Base-by-base conservation (phyloP, 805 yeast genomes). In the Candida coquimbonensis region DNA sequence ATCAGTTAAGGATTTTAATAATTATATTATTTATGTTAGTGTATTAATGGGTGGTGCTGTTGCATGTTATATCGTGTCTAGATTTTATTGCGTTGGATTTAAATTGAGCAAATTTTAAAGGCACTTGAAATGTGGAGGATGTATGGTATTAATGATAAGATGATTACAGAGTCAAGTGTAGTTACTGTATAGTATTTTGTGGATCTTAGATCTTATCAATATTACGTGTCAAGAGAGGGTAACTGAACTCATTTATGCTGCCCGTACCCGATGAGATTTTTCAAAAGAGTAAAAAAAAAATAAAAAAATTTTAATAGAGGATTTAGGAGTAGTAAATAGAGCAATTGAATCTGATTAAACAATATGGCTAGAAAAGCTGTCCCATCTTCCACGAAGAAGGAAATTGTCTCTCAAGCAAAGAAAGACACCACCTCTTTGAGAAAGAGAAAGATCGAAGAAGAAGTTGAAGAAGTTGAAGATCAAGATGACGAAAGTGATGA, bases 21-120 rank as follows among this genome's bases (percentile, higher is more conserved):
- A 68, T 39, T 73, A 74, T 51, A 67, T 76, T 36, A 51, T 72
- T 3, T 78, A 65, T 50, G 67, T 68, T 31, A 73, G 77, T 2
- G 61, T 61, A 8, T 50, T 75, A 33, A 65, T 72, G 51, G 51
- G 61, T 2, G 65, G 60, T 0, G 72, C 77, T 7, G 61, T 66
- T 1, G 27, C 64, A 0, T 62, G 62, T 19, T 75, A 75, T 66
- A 9, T 57, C 7, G 45, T 60, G 13, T 67, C 78, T 14, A 63
- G 81, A 46, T 65, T 62, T 46, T 48, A 57, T 13, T 62, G 68
- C 43, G 78, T 75, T 13, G 82, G 82, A 0, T 49, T 62, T 48
- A 64, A 56, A 45, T 42, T 70, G 21, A 43, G 54, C 17, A 65
- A 68, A 46, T 68, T 69, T 42, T 67, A 44, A 9, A 21, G 16